A percentile compares a stretch with the other conserved stretches of the same genome.
Evolutionary conservation across 208 protist genomes (phyloP).

Genomic region (Leishmania mexicana): DNA sequence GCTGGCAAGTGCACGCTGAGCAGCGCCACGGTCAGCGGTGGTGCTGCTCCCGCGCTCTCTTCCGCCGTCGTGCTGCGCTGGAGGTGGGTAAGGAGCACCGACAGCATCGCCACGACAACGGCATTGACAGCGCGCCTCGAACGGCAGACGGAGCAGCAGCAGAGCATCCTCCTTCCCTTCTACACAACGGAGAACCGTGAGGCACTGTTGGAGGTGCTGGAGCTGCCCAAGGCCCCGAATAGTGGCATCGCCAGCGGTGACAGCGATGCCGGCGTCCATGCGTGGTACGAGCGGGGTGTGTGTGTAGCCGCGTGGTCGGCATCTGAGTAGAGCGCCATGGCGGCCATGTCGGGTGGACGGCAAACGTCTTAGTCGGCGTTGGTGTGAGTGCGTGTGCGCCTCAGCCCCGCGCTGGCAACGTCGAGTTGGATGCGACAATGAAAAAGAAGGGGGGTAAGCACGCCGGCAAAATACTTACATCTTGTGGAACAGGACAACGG

Average conservation of each 20-base stretch:
- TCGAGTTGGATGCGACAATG: not conserved
- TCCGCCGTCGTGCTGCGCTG: constrained; percentile 44
- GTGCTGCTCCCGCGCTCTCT: constrained; percentile 26
- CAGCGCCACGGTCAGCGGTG: constrained; percentile 24
- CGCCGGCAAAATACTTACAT: no score
- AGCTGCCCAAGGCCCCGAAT: constrained; percentile 32
- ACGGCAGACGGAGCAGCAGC: constrained; percentile 25
- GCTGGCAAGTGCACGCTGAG: constrained; percentile 44
- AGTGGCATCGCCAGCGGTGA: not conserved
- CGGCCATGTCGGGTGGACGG: not conserved
- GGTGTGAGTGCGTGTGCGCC: not conserved
- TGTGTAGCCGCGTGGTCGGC: constrained; percentile 82
- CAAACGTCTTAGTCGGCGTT: not conserved
- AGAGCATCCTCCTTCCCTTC: constrained; percentile 65
- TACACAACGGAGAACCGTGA: constrained; percentile 83
- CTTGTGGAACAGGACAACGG: not conserved
- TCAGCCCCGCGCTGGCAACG: not conserved
- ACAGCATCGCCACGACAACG: constrained; percentile 13
- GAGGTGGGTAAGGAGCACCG: constrained; percentile 37
- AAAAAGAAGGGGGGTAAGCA: not conserved
- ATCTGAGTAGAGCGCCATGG: constrained; percentile 23
- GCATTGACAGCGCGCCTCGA: constrained; percentile 34
- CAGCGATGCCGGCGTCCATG: constrained; percentile 17
- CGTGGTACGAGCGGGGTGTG: constrained; percentile 88
- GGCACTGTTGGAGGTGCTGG: constrained; percentile 75